A percentile compares a stretch with the other conserved stretches of the same genome.
Evolutionary conservation across 169 alveolate species (phyloP).

Genomic region (Eimeria falciformis): DNA sequence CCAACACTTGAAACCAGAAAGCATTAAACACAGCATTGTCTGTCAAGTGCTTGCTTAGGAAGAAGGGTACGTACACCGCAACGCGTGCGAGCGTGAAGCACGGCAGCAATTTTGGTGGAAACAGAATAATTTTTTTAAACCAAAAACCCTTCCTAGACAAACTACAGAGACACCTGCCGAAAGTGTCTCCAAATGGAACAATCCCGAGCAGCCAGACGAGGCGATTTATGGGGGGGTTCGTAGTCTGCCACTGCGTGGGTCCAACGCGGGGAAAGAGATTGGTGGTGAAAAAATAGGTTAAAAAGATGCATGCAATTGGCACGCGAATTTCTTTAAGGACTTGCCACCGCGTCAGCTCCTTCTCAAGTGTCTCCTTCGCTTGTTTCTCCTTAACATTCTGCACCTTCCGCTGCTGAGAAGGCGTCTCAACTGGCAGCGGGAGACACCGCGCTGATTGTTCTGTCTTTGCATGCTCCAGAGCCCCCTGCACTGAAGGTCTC

Average conservation of each 20-base stretch:
- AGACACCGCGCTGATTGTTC: neutral
- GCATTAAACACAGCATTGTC: conserved; percentile 31
- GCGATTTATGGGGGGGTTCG: conserved; percentile 17
- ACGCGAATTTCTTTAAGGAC: neutral
- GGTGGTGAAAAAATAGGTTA: conserved; percentile 20
- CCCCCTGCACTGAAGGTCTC: neutral
- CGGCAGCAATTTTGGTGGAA: conserved; percentile 38
- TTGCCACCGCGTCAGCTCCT: neutral
- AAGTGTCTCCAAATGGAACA: conserved; percentile 27
- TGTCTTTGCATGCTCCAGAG: neutral
- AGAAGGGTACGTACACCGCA: conserved; percentile 49
- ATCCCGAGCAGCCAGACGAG: conserved; percentile 51
- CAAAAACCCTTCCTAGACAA: neutral
- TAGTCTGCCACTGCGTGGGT: conserved; percentile 47
- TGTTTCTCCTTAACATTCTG: neutral
- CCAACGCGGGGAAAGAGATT: conserved; percentile 65
- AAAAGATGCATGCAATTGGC: conserved; percentile 5
- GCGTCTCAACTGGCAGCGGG: too few relatives aligned
- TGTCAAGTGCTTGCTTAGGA: conserved; percentile 35
- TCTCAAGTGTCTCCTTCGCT: neutral
- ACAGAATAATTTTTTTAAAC: neutral
- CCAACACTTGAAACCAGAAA: conserved; percentile 33
- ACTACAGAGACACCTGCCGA: conserved; percentile 19
- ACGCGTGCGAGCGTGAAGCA: neutral
- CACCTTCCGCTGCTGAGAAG: too few relatives aligned